Conservation (phyloP, 495 filamentous ascomycete species). For the Tetracladium setigerum region DNA sequence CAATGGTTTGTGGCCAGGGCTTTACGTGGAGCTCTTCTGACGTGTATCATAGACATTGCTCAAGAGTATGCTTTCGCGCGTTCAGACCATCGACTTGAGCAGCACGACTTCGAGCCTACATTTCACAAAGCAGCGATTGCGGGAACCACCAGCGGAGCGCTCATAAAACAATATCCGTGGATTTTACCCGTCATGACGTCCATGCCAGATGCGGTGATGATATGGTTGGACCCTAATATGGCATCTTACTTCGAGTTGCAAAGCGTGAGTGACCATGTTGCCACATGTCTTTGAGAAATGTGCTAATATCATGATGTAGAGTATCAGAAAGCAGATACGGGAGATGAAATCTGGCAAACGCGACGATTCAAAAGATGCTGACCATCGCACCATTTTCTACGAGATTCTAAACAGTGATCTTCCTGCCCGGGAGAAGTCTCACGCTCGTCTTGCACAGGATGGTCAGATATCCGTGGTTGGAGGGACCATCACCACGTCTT, state of each 20-base stretch:
- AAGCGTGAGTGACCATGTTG: not conserved
- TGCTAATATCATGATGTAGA: not conserved
- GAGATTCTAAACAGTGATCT: conserved; percentile 10
- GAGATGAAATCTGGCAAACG: not conserved
- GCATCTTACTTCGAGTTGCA: not conserved
- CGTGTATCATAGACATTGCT: too few relatives aligned
- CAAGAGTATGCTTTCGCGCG: not conserved
- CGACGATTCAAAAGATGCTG: not conserved
- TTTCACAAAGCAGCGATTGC: not conserved
- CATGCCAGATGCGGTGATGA: not conserved
- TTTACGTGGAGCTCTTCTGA: too few relatives aligned
- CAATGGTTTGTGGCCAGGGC: too few relatives aligned
- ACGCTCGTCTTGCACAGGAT: conserved; percentile 23
- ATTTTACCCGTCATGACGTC: not conserved
- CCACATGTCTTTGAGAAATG: not conserved
- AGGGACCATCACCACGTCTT: conserved; percentile 23
- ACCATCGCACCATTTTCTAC: conserved; percentile 11
- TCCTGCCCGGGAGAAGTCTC: conserved; percentile 19
- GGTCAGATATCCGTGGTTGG: conserved; percentile 22
- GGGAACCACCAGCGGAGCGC: too few relatives aligned
- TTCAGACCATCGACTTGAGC: not conserved
- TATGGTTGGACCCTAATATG: not conserved
- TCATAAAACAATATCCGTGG: conserved; percentile 4
- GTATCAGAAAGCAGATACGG: not conserved
- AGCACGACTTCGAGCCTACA: not conserved